Base-by-base conservation (phyloP, 352 stramenopile species). In the Pythium pyrilobum region DNA sequence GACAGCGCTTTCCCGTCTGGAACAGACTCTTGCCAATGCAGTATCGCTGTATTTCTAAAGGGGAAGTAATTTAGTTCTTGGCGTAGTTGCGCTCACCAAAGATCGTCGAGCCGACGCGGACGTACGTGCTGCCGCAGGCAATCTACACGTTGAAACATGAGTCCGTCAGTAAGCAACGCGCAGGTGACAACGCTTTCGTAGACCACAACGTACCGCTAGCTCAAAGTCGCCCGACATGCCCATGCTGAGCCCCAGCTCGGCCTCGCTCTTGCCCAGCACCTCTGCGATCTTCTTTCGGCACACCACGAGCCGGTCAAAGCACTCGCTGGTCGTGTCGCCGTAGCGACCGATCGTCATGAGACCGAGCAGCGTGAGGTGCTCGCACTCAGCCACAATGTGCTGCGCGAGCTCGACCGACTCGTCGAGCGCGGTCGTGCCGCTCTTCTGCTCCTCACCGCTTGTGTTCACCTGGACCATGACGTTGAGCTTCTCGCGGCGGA, bases 161-260 rank as follows among this genome's bases (percentile, higher is more conserved):
- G 23, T 33, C 40, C 20, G 25, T 36, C 27, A 32, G 6, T 21
- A 10, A 13, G 25, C 34, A 18, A 20, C 21, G 8, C 21, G 10
- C 8, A 13, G 39, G 18, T 27, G 3, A 42, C 8, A 13, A 53
- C 23, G 41, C 3, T 39, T 23, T 43, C 38, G 7, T 13, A 52
- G 24, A 36, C 32, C 31, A 10, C 5, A 13, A 59, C 72, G 33
- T 45, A 89, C 81, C 40, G 97, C 97, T 21, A 96, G 79, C 66
- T 98, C 92, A 70, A 94, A 99, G 67, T 99, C 97, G 18, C 79
- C 83, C n/a, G 89, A 98, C 97, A 99, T 99, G 60, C 97, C 97
- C 97, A 99, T 99, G 57, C 92, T 98, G 21, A 99, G 81, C 56
- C 92, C 96, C 20, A 99, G 67, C 3, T 84, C 69, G 3, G 77